Base-by-base conservation (phyloP, 306 rosid genomes). In the Rosa rugosa region DNA sequence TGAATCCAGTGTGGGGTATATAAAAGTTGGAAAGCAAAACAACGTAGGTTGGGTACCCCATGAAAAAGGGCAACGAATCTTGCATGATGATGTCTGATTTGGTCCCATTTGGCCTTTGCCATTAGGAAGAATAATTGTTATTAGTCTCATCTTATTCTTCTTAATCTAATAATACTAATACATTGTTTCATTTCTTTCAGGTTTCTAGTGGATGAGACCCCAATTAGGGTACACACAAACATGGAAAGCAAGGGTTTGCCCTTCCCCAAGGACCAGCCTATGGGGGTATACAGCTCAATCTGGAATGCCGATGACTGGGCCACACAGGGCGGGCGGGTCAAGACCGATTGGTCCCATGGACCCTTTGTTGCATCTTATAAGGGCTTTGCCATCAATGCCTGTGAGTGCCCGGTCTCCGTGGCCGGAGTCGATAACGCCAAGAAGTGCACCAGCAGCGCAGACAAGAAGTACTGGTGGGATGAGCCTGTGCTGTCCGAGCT, bases 291-390 rank as follows among this genome's bases (percentile, higher is more conserved):
- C 82, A 93, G 99, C 71, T 96, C 99, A 0, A 90, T 96, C 27
- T 96, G 98, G 99, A 96, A 93, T 18, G 99, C 97, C 0, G 99
- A 96, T 17, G 98, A 96, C 64, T 96, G 98, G 99, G 99, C 98
- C n/a, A 96, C 99, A 0, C 98, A 96, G n/a, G 99, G 99, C 2
- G 99, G 99, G 13, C 81, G 93, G 5, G 90, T 96, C 47, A 96
- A 96, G 84, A 96, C 98, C 4, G 98, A 96, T 75, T 95, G 99
- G 99, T 86, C 91, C 72, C 97, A 93, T 34, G 94, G 96, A 9
- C 99, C 99, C 0, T 96, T 96, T 80, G 9, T 90, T 5, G 96
- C 90, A 2, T 80, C 92, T 1, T 96, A 91, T 87, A 91, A 71
- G 79, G 89, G 80, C n/a, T 95, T 95, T 17, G 79, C 86, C 34